Evolutionary conservation across 805 yeast genomes (phyloP).

Genomic region (Cyberlindnera lachancei): DNA sequence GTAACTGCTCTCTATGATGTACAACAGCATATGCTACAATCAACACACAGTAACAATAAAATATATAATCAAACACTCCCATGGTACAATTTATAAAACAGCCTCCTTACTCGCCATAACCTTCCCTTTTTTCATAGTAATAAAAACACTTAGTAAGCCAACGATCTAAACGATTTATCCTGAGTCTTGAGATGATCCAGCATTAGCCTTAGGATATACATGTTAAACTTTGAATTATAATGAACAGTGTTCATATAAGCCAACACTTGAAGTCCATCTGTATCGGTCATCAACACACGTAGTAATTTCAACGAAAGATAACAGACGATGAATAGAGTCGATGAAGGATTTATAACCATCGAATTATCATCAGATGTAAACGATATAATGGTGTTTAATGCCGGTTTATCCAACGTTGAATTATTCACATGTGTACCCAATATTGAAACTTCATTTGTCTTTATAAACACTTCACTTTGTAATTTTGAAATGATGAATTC

Average conservation of each 20-base stretch:
- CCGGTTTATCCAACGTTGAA: slow-evolving; percentile 16
- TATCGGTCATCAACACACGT: slow-evolving; percentile 12
- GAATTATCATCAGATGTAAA: slow-evolving; percentile 17
- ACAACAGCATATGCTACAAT: not conserved
- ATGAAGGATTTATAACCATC: slow-evolving; percentile 11
- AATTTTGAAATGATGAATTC: slow-evolving; percentile 18
- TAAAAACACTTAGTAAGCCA: not conserved
- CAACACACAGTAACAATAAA: not conserved
- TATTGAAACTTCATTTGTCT: slow-evolving; percentile 15
- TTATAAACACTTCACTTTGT: slow-evolving; percentile 16
- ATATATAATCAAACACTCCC: too few species aligned
- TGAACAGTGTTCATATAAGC: slow-evolving; percentile 15
- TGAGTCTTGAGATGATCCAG: slow-evolving; percentile 6
- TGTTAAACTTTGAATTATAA: slow-evolving; percentile 17
- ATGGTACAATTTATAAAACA: too few species aligned
- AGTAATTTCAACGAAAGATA: slow-evolving; percentile 17
- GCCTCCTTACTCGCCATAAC: not conserved
- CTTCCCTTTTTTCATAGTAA: not conserved
- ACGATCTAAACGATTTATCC: not conserved
- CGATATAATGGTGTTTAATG: slow-evolving; percentile 16
- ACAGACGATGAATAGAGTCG: slow-evolving; percentile 17
- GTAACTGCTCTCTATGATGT: too few species aligned
- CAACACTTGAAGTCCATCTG: slow-evolving; percentile 18
- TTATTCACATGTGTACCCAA: slow-evolving; percentile 18
- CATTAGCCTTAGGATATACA: slow-evolving; percentile 14